Percentiles rank a stretch among this genome's conserved stretches.
phyloP scores from a whole-genome alignment of 2,329 filamentous ascomycete genomes.

The Emergomyces africanus region DNA sequence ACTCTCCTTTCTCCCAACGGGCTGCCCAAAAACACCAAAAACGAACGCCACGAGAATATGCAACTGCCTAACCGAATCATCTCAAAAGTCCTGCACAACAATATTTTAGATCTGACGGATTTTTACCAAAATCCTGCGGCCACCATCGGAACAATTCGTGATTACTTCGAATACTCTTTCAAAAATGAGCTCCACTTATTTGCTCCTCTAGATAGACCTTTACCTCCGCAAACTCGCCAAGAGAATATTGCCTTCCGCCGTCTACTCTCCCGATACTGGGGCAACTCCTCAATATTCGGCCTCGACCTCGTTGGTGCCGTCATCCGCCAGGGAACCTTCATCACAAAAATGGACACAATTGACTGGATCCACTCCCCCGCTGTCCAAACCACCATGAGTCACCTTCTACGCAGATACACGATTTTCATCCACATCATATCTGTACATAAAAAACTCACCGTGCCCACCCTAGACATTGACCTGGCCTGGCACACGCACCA shows the following conservation, averaged over 20 bases:
- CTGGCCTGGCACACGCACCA: constrained; percentile 57
- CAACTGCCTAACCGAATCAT: constrained; percentile 48
- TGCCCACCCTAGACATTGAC: constrained; percentile 29
- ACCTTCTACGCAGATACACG: constrained; percentile 45
- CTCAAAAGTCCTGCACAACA: constrained; percentile 31
- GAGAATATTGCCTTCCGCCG: constrained; percentile 21
- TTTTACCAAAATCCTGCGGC: constrained; percentile 17
- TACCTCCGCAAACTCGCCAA: constrained; percentile 13
- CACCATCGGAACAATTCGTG: constrained; percentile 41
- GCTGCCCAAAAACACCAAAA: constrained; percentile 25
- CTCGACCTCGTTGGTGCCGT: constrained; percentile 32
- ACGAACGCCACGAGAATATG: constrained; percentile 16
- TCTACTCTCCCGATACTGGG: constrained; percentile 35
- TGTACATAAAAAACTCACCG: constrained; percentile 21
- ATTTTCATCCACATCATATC: constrained; percentile 34
- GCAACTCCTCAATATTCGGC: constrained; percentile 26
- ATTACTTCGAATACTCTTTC: constrained; percentile 38
- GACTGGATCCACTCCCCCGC: constrained; percentile 67
- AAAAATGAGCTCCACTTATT: constrained; percentile 14
- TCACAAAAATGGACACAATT: constrained; percentile 55
- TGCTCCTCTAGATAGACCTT: constrained; percentile 27
- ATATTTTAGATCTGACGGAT: constrained; percentile 31
- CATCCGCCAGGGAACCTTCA: constrained; percentile 30
- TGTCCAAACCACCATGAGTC: constrained; percentile 48
- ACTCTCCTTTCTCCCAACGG: constrained; percentile 50